Evolutionary conservation across 768 basidiomycete species (phyloP).

Genomic region (Auricularia heimuer): DNA sequence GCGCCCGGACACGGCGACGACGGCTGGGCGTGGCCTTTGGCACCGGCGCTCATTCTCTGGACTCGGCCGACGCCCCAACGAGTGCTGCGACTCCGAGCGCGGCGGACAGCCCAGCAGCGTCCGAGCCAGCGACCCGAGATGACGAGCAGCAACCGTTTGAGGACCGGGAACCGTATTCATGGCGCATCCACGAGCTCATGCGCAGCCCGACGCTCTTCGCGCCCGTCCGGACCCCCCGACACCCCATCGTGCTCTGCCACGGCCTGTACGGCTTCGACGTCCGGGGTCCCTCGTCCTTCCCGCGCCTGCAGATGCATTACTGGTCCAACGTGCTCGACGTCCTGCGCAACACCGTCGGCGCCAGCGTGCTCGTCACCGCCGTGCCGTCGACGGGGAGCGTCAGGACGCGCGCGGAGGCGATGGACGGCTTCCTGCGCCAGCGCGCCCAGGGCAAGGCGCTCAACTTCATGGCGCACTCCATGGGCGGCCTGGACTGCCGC

Average conservation of each 20-base stretch:
- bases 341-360: slow-evolving; percentile 70
- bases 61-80: background rate
- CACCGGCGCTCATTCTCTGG: background rate
- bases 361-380: slow-evolving; percentile 90
- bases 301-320: slow-evolving; percentile 80
- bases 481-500: slow-evolving; percentile 95
- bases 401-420: slow-evolving; percentile 59
- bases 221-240: slow-evolving; percentile 68
- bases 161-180: background rate
- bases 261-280: slow-evolving; percentile 95
- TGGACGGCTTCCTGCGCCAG: slow-evolving; percentile 61
- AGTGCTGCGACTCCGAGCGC: no score
- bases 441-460: slow-evolving; percentile 67
- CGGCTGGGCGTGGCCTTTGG: background rate
- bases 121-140: background rate
- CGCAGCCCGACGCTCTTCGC: slow-evolving; percentile 69
- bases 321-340: slow-evolving; percentile 85
- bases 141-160: background rate
- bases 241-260: slow-evolving; percentile 93
- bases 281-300: slow-evolving; percentile 72
- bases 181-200: slow-evolving; percentile 39
- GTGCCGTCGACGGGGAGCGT: slow-evolving; percentile 94
- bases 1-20: background rate
- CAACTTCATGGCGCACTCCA: slow-evolving; percentile 93
- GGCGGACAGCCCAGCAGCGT: background rate